phyloP scores from a whole-genome alignment of 2,329 filamentous ascomycete species.

The Grosmannia penicillata region DNA sequence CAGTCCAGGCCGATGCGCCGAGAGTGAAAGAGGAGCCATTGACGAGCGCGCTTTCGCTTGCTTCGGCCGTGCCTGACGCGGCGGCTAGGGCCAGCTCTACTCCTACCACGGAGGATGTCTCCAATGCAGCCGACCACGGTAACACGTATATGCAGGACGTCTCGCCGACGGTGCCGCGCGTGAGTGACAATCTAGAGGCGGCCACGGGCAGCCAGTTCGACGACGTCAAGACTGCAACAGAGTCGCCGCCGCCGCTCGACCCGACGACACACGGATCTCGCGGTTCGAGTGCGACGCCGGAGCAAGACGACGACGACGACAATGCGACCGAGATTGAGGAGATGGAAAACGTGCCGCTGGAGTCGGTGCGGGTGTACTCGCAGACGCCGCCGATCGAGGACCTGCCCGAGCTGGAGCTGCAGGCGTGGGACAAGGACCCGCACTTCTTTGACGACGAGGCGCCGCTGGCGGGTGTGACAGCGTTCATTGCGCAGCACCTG shows the following conservation, averaged over 20 bases:
- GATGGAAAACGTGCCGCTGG: constrained; percentile 32
- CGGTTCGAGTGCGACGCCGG: constrained; percentile 31
- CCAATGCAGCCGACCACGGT: too few relatives aligned
- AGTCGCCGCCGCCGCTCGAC: constrained; percentile 6
- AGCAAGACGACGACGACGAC: constrained; percentile 34
- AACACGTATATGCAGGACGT: too few relatives aligned
- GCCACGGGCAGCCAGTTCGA: background rate
- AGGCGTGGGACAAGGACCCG: constrained; percentile 32
- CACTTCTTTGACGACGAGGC: constrained; percentile 28
- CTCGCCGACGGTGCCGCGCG: too few relatives aligned
- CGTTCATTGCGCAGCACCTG: constrained; percentile 31
- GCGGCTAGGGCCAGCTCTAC: too few relatives aligned
- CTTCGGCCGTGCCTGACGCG: too few relatives aligned
- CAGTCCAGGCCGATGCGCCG: too few relatives aligned
- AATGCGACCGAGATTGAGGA: constrained; percentile 41
- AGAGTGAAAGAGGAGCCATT: too few relatives aligned
- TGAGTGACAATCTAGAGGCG: too few relatives aligned
- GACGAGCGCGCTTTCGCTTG: too few relatives aligned
- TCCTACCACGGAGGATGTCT: too few relatives aligned
- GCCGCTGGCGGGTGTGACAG: constrained; percentile 23
- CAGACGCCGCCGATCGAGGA: constrained; percentile 39
- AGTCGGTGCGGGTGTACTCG: constrained; percentile 34
- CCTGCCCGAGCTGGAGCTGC: constrained; percentile 31
- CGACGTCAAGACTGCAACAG: background rate
- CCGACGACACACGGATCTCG: constrained; percentile 8